phyloP scores from a whole-genome alignment of 768 basidiomycete species.

The Pleurotus djamor region DNA sequence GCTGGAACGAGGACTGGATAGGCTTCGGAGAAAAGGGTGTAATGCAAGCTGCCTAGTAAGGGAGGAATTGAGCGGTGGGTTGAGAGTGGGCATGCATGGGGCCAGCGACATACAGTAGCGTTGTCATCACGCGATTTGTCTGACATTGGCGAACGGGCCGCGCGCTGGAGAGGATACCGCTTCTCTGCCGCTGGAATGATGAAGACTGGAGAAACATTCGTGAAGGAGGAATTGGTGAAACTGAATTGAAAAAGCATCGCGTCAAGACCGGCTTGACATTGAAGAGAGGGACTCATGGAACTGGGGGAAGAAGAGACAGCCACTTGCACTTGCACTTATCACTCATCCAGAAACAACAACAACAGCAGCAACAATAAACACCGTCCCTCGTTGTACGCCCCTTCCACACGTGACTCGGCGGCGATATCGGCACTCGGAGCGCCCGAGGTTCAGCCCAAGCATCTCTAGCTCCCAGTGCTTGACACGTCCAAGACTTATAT shows the following conservation, averaged over 20 bases:
- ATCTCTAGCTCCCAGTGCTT: too few relatives aligned
- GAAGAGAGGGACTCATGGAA: not conserved
- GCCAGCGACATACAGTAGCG: conserved; percentile 22
- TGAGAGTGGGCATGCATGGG: not conserved
- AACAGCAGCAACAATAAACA: too few relatives aligned
- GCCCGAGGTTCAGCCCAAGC: too few relatives aligned
- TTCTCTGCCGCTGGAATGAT: conserved; percentile 11
- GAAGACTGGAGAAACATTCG: conserved; percentile 15
- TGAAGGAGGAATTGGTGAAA: conserved; percentile 17
- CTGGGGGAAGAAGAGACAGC: not conserved
- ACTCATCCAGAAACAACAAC: too few relatives aligned
- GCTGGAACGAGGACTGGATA: not conserved
- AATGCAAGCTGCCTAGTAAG: not conserved
- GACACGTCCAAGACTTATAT: too few relatives aligned
- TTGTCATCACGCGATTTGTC: conserved; percentile 25
- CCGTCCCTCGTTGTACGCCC: too few relatives aligned
- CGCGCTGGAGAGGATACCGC: not conserved
- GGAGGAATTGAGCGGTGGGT: not conserved
- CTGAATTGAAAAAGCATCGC: conserved; percentile 32
- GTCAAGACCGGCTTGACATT: conserved; percentile 43
- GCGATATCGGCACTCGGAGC: too few relatives aligned
- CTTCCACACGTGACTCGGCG: too few relatives aligned
- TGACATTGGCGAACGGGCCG: conserved; percentile 25
- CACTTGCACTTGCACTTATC: too few relatives aligned
- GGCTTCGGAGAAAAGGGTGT: not conserved